Conservation (phyloP, 805 yeast species). For the Ascoidea tarda region DNA sequence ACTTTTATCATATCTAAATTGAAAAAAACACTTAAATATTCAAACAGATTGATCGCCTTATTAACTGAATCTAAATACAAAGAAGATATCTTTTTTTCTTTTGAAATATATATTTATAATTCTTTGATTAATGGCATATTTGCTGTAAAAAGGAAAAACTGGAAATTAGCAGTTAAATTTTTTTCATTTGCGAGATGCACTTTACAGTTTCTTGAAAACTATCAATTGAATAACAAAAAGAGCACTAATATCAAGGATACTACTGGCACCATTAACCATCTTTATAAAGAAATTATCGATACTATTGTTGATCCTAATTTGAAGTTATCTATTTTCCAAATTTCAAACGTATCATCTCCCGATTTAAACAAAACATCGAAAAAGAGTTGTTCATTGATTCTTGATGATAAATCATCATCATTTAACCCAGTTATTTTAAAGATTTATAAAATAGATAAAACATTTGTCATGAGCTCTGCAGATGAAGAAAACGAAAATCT, state of each 20-base stretch:
- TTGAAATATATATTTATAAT: constrained; percentile 20
- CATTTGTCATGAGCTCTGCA: constrained; percentile 11
- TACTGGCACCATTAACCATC: constrained; percentile 13
- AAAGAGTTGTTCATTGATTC: constrained; percentile 14
- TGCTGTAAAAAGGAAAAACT: constrained; percentile 37
- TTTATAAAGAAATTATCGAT: constrained; percentile 42
- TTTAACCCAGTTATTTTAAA: neutral
- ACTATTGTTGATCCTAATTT: constrained; percentile 54
- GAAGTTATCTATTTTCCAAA: constrained; percentile 35
- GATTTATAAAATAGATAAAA: constrained; percentile 21
- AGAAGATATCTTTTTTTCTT: neutral
- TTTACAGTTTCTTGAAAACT: constrained; percentile 35
- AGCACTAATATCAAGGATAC: constrained; percentile 10
- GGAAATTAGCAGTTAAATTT: constrained; percentile 35
- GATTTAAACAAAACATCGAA: constrained; percentile 39
- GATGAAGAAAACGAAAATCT: constrained; percentile 18
- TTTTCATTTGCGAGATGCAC: constrained; percentile 49
- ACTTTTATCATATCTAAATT: constrained; percentile 49
- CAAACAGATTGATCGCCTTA: constrained; percentile 22
- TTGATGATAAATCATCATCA: neutral
- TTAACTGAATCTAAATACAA: constrained; percentile 1
- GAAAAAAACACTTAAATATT: constrained; percentile 40
- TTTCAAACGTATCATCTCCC: constrained; percentile 18
- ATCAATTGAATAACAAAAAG: too few relatives aligned
- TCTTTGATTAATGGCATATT: constrained; percentile 41